Percentiles rank a stretch among this genome's conserved stretches.
Conservation (phyloP, 1,284 basidiomycete species). For the Puccinia triticina region DNA sequence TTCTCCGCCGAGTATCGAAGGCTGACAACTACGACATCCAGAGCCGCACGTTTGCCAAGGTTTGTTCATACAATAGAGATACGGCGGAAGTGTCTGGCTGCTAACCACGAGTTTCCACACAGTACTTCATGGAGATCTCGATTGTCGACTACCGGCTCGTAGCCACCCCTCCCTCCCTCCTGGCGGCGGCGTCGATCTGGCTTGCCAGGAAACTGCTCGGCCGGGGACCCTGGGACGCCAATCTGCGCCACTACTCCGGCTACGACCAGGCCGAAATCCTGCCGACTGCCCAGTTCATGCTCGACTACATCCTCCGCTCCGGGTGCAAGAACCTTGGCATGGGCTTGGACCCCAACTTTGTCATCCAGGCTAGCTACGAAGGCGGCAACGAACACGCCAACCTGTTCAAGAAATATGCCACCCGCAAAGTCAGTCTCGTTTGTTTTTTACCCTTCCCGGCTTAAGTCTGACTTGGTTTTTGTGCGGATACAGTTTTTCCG, state of each 20-base stretch:
- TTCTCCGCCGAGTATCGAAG: slow-evolving; percentile 86
- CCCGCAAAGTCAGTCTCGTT: slow-evolving; percentile 47
- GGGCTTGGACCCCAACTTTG: slow-evolving; percentile 35
- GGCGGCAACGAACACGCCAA: slow-evolving; percentile 49
- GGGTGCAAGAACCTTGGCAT: slow-evolving; percentile 39
- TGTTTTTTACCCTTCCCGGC: not conserved
- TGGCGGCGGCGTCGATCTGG: slow-evolving; percentile 89
- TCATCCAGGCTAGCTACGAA: slow-evolving; percentile 32
- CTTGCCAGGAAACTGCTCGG: slow-evolving; percentile 83
- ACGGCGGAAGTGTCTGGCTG: not conserved
- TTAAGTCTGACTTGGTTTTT: too few species aligned
- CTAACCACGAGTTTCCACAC: not conserved
- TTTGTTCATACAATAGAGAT: not conserved
- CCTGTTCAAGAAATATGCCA: slow-evolving; percentile 47
- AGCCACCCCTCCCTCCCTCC: slow-evolving; percentile 75
- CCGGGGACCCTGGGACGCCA: slow-evolving; percentile 81
- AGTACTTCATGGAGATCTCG: slow-evolving; percentile 84
- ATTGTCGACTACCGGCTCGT: slow-evolving; percentile 85
- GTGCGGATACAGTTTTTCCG: slow-evolving; percentile 36
- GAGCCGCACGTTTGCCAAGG: slow-evolving; percentile 83
- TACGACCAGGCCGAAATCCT: slow-evolving; percentile 82
- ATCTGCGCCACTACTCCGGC: slow-evolving; percentile 86
- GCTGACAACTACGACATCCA: slow-evolving; percentile 94
- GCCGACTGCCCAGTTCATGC: slow-evolving; percentile 86
- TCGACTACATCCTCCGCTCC: slow-evolving; percentile 80